These are phyloP conservation scores for Evernia prunastri DNA, from an alignment of 495 filamentous ascomycete species.

Conservation along the genomic window DNA sequence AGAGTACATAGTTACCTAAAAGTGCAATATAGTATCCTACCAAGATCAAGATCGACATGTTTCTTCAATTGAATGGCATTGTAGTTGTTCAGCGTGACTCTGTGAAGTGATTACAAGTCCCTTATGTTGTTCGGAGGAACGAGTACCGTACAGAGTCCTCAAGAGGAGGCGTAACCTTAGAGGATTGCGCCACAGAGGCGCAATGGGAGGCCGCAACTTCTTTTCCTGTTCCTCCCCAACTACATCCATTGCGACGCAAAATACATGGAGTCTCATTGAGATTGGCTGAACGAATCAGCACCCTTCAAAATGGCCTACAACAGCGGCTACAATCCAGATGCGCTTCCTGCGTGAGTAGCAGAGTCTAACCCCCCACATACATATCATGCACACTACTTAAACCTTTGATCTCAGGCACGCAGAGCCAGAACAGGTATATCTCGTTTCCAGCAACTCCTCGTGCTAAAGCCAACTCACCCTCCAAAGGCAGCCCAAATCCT, in stretches of 20 bases:
- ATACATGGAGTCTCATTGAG: not conserved
- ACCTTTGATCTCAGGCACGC: constrained; percentile 58
- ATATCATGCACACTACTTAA: constrained; percentile 5
- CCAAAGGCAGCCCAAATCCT: constrained; percentile 50
- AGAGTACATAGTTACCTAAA: not conserved
- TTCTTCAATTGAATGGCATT: not conserved
- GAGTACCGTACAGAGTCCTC: too few relatives aligned
- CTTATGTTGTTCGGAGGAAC: not conserved
- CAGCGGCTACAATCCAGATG: constrained; percentile 87
- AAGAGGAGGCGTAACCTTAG: too few relatives aligned
- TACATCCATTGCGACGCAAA: not conserved
- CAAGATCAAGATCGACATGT: not conserved
- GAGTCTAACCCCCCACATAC: not conserved
- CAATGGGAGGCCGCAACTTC: not conserved
- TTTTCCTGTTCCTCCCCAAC: not conserved
- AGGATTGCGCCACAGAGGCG: not conserved
- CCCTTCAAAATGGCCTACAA: constrained; percentile 77
- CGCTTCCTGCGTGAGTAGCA: constrained; percentile 78
- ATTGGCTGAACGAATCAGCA: not conserved
- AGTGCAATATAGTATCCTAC: not conserved
- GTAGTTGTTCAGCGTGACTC: not conserved
- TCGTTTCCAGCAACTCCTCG: not conserved
- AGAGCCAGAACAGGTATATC: constrained; percentile 80
- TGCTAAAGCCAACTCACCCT: not conserved
- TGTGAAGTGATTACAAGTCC: not conserved